Conservation (phyloP, 768 basidiomycete genomes). For the Lactarius psammicola region DNA sequence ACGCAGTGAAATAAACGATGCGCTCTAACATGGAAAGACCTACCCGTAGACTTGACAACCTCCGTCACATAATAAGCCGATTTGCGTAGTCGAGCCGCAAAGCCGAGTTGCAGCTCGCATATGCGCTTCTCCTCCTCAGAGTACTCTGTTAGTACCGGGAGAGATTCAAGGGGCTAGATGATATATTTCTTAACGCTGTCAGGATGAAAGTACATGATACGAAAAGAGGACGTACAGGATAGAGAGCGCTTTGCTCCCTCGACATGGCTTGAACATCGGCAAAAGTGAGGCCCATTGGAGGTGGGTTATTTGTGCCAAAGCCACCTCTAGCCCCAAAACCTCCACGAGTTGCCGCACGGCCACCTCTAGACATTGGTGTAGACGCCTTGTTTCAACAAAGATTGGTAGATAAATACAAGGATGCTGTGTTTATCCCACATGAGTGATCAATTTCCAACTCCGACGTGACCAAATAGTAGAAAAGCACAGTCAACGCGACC, state of each 20-base stretch:
- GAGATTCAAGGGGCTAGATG: constrained; percentile 55
- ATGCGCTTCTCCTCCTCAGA: constrained; percentile 64
- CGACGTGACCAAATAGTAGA: constrained; percentile 24
- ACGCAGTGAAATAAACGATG: constrained; percentile 7
- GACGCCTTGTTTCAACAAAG: not conserved
- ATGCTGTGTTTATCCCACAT: not conserved
- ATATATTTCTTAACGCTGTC: constrained; percentile 15
- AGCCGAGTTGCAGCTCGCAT: constrained; percentile 64
- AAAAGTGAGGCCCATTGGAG: constrained; percentile 79
- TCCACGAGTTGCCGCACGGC: constrained; percentile 46
- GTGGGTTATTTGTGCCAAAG: constrained; percentile 41
- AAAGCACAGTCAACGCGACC: not conserved
- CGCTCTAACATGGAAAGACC: constrained; percentile 10
- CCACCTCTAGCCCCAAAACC: constrained; percentile 55
- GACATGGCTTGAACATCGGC: constrained; percentile 76
- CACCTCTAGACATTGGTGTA: constrained; percentile 52
- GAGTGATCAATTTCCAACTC: constrained; percentile 24
- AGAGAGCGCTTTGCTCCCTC: constrained; percentile 72
- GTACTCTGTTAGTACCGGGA: constrained; percentile 69
- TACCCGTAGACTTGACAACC: constrained; percentile 60
- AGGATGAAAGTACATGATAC: constrained; percentile 1
- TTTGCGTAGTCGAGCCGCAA: constrained; percentile 59
- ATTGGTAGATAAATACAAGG: not conserved
- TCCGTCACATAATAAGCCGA: constrained; percentile 79
- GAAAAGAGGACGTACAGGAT: constrained; percentile 58